Conservation (phyloP, 2,329 filamentous ascomycete genomes). For the Curvularia hawaiiensis region DNA sequence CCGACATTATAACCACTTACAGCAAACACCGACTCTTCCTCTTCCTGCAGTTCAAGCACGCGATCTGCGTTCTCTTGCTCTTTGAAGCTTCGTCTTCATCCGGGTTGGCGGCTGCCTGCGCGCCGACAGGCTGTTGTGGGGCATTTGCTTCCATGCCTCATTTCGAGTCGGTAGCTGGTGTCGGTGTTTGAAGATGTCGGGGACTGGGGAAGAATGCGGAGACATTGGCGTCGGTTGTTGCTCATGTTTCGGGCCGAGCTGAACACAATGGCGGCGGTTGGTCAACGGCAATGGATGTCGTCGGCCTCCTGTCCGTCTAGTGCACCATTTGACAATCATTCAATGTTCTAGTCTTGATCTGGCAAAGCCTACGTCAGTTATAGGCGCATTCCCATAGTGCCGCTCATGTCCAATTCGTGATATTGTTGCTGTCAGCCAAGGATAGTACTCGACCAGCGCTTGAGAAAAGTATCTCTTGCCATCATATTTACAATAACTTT, state of each 20-base stretch:
- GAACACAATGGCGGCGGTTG: not conserved
- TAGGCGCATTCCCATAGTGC: not conserved
- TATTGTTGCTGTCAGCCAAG: not conserved
- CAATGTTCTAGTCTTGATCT: not conserved
- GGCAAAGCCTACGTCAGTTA: not conserved
- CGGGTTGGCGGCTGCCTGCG: conserved; percentile 16
- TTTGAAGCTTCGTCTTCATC: conserved; percentile 27
- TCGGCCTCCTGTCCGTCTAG: not conserved
- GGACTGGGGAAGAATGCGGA: conserved; percentile 15
- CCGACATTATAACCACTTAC: conserved; percentile 34
- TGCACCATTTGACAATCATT: not conserved
- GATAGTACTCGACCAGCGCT: too few species aligned
- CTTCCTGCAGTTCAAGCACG: conserved; percentile 46
- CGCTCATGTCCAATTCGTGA: not conserved
- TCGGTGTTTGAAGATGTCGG: conserved; percentile 23
- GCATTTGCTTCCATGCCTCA: conserved; percentile 21
- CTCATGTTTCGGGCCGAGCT: conserved; percentile 12
- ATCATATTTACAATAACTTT: not conserved
- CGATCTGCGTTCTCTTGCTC: conserved; percentile 33
- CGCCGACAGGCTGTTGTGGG: conserved; percentile 19
- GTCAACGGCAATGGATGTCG: not conserved
- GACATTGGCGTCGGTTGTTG: conserved; percentile 14
- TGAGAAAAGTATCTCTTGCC: too few species aligned
- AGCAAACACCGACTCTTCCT: conserved; percentile 48
- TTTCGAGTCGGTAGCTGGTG: conserved; percentile 12